These are phyloP conservation scores for Podila minutissima DNA, from an alignment of 192 early-diverging fungal species.

Conservation along the genomic window DNA sequence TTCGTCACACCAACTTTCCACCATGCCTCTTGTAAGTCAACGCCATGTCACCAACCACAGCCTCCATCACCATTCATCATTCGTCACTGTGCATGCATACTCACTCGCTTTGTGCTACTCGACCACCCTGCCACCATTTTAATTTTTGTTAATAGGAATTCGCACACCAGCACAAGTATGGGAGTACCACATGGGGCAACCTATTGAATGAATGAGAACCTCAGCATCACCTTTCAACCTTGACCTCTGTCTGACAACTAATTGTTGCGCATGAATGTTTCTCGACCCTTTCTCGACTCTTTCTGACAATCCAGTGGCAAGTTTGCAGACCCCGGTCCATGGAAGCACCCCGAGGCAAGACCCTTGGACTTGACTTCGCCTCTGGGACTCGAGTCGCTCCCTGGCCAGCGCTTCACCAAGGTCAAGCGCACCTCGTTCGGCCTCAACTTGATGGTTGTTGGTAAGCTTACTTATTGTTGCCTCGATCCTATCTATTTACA, in stretches of 20 bases:
- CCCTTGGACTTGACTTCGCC: conserved; percentile 59
- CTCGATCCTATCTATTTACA: not conserved
- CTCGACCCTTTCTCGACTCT: not conserved
- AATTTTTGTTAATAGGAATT: conserved; percentile 54
- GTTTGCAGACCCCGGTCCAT: conserved; percentile 85
- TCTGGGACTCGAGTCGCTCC: conserved; percentile 79
- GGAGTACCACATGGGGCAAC: not conserved
- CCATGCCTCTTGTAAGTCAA: conserved; percentile 3
- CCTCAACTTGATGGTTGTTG: conserved; percentile 96
- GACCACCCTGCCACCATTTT: not conserved
- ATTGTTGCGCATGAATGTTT: not conserved
- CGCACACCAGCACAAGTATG: conserved; percentile 67
- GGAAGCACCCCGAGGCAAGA: conserved; percentile 81
- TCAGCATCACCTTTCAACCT: not conserved
- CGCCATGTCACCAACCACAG: not conserved
- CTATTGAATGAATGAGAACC: not conserved
- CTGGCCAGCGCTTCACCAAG: conserved; percentile 72
- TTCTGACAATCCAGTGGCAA: conserved; percentile 49
- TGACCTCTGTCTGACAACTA: not conserved
- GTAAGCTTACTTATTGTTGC: conserved; percentile 50
- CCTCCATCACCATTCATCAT: not conserved
- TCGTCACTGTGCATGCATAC: not conserved
- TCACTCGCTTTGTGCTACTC: not conserved
- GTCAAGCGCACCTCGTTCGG: conserved; percentile 80
- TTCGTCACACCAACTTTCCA: not conserved